phyloP scores from a whole-genome alignment of 2,329 filamentous ascomycete genomes.

The Didymellaceae sp. region DNA sequence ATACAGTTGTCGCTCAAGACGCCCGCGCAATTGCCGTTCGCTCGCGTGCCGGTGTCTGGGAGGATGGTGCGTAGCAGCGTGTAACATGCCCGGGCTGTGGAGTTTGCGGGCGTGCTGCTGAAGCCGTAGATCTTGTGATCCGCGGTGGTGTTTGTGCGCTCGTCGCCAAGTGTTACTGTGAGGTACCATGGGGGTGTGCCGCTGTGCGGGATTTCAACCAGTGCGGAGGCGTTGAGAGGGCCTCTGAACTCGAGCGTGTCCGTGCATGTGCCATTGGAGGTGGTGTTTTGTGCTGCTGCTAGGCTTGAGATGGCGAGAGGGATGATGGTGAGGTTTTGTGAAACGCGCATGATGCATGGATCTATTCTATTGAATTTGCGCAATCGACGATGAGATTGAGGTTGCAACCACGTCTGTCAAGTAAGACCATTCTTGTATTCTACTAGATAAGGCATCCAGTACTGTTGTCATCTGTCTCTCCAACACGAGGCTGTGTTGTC shows the following conservation, averaged over 20 bases:
- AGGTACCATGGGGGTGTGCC: slow-evolving; percentile 4
- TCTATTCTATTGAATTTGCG: too few relatives aligned
- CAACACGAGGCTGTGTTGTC: too few relatives aligned
- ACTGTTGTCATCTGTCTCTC: too few relatives aligned
- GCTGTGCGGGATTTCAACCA: background rate
- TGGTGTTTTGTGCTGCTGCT: background rate
- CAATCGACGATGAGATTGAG: too few relatives aligned
- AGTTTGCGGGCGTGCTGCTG: background rate
- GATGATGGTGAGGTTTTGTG: background rate
- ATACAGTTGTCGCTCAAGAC: background rate
- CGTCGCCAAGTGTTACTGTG: slow-evolving; percentile 1
- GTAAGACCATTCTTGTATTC: too few relatives aligned
- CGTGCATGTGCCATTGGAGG: background rate
- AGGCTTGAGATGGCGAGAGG: background rate
- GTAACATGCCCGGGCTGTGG: background rate
- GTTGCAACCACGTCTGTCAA: too few relatives aligned
- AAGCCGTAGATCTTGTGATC: background rate
- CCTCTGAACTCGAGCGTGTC: background rate
- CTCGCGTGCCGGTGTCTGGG: background rate
- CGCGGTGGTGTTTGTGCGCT: background rate
- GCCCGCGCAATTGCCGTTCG: background rate
- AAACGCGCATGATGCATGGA: background rate
- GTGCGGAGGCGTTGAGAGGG: slow-evolving; percentile 1
- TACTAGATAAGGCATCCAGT: too few relatives aligned
- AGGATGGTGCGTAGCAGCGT: background rate